Evolutionary conservation across 768 basidiomycete genomes (phyloP).

Genomic region (Phanerodontia chrysosporium): DNA sequence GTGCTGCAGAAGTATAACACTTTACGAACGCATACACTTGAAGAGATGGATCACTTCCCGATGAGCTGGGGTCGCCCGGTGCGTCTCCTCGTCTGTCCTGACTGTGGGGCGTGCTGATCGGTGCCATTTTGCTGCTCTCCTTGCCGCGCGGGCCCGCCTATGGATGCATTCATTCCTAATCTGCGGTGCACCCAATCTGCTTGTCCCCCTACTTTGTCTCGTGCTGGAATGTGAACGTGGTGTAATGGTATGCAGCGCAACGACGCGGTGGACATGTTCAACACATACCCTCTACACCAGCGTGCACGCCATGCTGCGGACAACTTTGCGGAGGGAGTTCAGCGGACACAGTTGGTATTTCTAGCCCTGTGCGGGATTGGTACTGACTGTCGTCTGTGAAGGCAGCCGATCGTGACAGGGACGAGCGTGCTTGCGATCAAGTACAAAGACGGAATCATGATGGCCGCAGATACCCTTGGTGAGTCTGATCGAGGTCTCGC

Average conservation of each 20-base stretch:
- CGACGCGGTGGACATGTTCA: constrained; percentile 71
- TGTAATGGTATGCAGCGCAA: constrained; percentile 46
- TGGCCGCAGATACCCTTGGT: constrained; percentile 98
- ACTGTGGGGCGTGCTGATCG: background rate
- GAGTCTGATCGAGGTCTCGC: constrained; percentile 17
- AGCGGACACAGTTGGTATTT: constrained; percentile 70
- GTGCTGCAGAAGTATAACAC: background rate
- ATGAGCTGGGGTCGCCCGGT: constrained; percentile 20
- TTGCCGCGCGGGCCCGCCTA: background rate
- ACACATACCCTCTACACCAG: constrained; percentile 71
- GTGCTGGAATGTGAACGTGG: too few relatives aligned
- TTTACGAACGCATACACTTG: background rate
- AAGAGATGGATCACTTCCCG: constrained; percentile 16
- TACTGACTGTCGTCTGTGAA: constrained; percentile 23
- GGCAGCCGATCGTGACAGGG: constrained; percentile 93
- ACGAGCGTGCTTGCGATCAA: constrained; percentile 94
- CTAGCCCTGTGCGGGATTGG: background rate
- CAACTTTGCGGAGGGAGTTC: constrained; percentile 59
- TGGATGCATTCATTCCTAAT: too few relatives aligned
- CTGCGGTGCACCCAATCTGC: too few relatives aligned
- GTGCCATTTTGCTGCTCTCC: background rate
- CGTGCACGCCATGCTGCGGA: constrained; percentile 43
- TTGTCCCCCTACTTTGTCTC: too few relatives aligned
- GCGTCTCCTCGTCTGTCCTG: background rate
- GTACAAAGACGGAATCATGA: constrained; percentile 96